Percentiles rank a stretch among this genome's conserved stretches.
Evolutionary conservation across 306 rosid genomes (phyloP).

Genomic region (Alnus rubra): DNA sequence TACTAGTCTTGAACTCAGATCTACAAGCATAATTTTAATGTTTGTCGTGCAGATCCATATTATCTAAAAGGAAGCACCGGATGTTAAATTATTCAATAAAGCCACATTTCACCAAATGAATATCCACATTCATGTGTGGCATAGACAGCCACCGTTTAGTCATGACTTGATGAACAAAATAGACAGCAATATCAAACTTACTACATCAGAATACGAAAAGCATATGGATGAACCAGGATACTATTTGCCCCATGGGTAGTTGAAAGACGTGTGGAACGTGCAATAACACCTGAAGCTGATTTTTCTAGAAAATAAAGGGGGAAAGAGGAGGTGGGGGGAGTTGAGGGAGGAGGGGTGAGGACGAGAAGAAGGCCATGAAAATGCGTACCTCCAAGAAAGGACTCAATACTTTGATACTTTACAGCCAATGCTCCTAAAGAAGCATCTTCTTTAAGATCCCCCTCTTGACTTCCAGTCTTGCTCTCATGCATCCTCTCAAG

Average conservation of each 20-base stretch:
- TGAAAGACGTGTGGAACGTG: not conserved
- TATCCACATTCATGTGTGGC: not conserved
- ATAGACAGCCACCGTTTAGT: not conserved
- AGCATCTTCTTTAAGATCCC: constrained; percentile 37
- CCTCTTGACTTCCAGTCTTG: constrained; percentile 39
- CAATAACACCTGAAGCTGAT: constrained; percentile 17
- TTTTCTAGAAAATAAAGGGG: constrained; percentile 10
- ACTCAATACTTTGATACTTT: constrained; percentile 43
- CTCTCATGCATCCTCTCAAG: constrained; percentile 47
- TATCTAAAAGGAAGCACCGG: too few relatives aligned
- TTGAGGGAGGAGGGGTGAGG: constrained; percentile 2
- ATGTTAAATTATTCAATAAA: not conserved
- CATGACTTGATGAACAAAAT: not conserved
- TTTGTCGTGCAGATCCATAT: too few relatives aligned
- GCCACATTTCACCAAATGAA: constrained; percentile 3
- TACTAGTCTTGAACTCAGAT: not conserved
- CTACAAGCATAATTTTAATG: not conserved
- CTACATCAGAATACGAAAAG: not conserved
- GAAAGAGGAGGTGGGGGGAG: not conserved
- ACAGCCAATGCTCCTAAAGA: constrained; percentile 43
- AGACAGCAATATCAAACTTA: not conserved
- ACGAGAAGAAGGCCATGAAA: constrained; percentile 5
- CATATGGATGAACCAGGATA: not conserved
- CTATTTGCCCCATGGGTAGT: not conserved
- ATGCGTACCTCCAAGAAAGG: constrained; percentile 65